Percentiles rank a stretch among this genome's conserved stretches.
Conservation (phyloP, 2,329 filamentous ascomycete genomes). For the Scleromitrula shiraiana region DNA sequence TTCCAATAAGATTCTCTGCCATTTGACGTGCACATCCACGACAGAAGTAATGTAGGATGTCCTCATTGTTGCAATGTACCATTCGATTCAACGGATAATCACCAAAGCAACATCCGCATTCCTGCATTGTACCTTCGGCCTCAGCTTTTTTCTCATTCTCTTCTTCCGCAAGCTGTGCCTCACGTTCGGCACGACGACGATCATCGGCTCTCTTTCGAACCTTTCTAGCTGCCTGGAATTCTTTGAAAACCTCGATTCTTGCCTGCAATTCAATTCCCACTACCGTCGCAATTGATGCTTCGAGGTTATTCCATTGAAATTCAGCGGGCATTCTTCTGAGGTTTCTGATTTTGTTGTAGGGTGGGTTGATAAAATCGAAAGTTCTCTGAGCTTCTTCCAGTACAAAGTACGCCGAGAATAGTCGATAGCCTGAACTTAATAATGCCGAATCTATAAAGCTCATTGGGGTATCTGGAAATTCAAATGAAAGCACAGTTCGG, state of each 20-base stretch:
- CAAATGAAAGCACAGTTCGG: constrained; percentile 19
- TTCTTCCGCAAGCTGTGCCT: constrained; percentile 34
- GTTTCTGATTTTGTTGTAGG: constrained; percentile 27
- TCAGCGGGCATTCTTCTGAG: constrained; percentile 18
- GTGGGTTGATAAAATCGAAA: constrained; percentile 18
- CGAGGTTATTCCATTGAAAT: constrained; percentile 12
- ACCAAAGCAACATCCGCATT: constrained; percentile 68
- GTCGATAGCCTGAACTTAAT: constrained; percentile 23
- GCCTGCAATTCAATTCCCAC: neutral
- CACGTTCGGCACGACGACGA: constrained; percentile 33
- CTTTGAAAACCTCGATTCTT: constrained; percentile 27
- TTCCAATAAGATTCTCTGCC: constrained; percentile 61
- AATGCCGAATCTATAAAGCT: constrained; percentile 32
- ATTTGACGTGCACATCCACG: constrained; percentile 54
- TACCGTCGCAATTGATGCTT: neutral
- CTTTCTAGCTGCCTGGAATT: constrained; percentile 33
- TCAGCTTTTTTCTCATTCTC: constrained; percentile 37
- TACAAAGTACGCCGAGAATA: constrained; percentile 27
- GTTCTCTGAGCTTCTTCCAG: constrained; percentile 32
- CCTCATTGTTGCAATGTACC: constrained; percentile 54
- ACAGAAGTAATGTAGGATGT: constrained; percentile 53
- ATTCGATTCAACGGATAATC: constrained; percentile 60
- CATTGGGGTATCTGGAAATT: constrained; percentile 33
- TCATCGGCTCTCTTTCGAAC: constrained; percentile 24
- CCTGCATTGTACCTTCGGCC: constrained; percentile 45